Base-by-base conservation (phyloP, 805 yeast genomes). In the Barnettozyma botsteinii region DNA sequence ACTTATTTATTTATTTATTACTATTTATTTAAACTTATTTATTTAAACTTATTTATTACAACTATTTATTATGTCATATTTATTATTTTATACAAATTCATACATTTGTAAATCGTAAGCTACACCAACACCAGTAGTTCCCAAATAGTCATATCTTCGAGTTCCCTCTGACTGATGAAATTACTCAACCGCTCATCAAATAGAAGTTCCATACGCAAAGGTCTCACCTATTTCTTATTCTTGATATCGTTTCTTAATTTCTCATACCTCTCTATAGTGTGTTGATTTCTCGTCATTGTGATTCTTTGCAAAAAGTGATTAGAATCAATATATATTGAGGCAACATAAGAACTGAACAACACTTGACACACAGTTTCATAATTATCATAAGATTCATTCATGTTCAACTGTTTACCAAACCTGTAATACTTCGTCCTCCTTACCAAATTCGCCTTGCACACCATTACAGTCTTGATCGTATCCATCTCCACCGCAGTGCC, bases 281-380 rank as follows among this genome's bases (percentile, higher is more conserved):
- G 59, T 21, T 65, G 65, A 33, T 70, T 71, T 43, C 82, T 76
- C 13, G 63, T 59, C 28, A 89, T 63, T 0, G 89, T n/a, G n/a
- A n/a, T n/a, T n/a, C n/a, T n/a, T n/a, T n/a, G n/a, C n/a, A n/a
- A n/a, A n/a, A n/a, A 19, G 7, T 18, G 5, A 17, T 29, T 20
- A n/a, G 34, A 29, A 19, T 38, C 41, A 3, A 27, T 14, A n/a
- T 28, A 27, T 13, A 38, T 17, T 2, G 32, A 29, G 18, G 33
- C 41, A 22, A 38, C 28, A 28, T 38, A 38, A 10, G 37, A 23
- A 4, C 22, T 11, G 19, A 38, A 38, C n/a, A 38, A 13, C 11
- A 23, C 22, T 12, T 26, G 15, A 6, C 18, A 14, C 4, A 34
- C 20, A 7, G 12, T 10, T n/a, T 27, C 19, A 10, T 26, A 18